Base-by-base conservation (phyloP, 1,284 basidiomycete genomes). In the Gomphus sp. region DNA sequence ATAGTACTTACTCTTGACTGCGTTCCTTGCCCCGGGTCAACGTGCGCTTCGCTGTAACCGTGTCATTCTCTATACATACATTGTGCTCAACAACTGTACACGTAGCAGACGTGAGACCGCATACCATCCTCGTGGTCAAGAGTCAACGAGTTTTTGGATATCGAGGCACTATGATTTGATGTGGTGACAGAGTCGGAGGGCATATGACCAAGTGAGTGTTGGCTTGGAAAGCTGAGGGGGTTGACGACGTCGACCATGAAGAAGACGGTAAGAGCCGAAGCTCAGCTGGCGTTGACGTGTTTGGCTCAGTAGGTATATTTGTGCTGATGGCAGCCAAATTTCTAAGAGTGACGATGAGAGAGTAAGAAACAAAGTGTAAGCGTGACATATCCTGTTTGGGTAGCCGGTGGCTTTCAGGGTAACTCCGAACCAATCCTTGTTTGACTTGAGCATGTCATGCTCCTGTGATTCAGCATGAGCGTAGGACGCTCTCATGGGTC, bases 1-100 rank as follows among this genome's bases (percentile, higher is more conserved):
- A 39, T 22, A 7, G 41, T 55, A 64, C 73, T 60, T 66, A 76
- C 73, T 76, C 85, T 61, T 79, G 74, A 66, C 81, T 84, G 70
- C 74, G 80, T 66, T 75, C 76, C 66, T 77, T 81, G 60, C 75
- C 78, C 55, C 74, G 72, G 52, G 74, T 68, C 55, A 77, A 66
- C 28, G 74, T 63, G 53, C 73, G 76, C 65, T 74, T 79, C 54
- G 76, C 72, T 52, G 81, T 88, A 65, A 88, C 80, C 31, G 86
- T 89, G 63, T 77, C 69, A 69, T 89, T 84, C 70, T 89, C 87
- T 89, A 58, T 11, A 39, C 25, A 58, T 11, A 39, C 25, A 18
- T 45, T 14, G 16, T 34, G 31, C 34, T 25, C 7, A 47, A 36
- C 45, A 36, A 36, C 25, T 28, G 25, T 31, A 31, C 28, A 34